phyloP scores from a whole-genome alignment of 139 green algal genomes.

The Yamagishiella unicocca region DNA sequence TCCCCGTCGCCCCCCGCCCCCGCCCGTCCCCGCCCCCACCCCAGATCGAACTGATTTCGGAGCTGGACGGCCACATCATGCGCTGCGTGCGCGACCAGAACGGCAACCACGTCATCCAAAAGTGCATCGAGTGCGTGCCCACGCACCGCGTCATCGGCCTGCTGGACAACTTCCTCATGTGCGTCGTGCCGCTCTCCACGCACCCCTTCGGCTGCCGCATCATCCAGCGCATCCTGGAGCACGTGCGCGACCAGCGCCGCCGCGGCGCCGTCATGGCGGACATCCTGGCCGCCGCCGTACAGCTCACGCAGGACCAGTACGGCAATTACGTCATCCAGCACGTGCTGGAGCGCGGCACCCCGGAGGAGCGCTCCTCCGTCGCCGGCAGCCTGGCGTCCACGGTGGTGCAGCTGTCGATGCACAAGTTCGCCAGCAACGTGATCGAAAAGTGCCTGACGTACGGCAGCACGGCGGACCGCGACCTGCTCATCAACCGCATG shows the following conservation, averaged over 20 bases:
- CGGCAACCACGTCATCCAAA: constrained; percentile 97
- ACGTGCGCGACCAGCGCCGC: constrained; percentile 72
- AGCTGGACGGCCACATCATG: constrained; percentile 80
- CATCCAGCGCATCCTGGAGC: constrained; percentile 95
- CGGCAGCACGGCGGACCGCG: constrained; percentile 65
- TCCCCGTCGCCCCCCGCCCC: too few relatives aligned
- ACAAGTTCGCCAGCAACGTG: constrained; percentile 98
- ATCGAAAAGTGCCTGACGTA: constrained; percentile 92
- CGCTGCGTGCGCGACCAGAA: constrained; percentile 92
- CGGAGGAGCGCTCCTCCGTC: constrained; percentile 60
- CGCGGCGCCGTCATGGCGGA: constrained; percentile 58
- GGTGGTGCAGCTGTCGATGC: constrained; percentile 79
- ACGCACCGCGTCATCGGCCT: constrained; percentile 67
- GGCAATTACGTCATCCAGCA: constrained; percentile 98
- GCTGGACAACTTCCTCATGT: constrained; percentile 81
- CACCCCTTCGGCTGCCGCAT: constrained; percentile 96
- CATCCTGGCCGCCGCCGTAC: constrained; percentile 39
- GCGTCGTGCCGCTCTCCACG: constrained; percentile 79
- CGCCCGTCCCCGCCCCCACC: too few relatives aligned
- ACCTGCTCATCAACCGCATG: constrained; percentile 80
- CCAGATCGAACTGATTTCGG: constrained; percentile 47
- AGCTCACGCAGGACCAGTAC: constrained; percentile 89
- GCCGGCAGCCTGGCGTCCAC: constrained; percentile 68
- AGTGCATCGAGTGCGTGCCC: constrained; percentile 91
- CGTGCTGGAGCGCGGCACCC: constrained; percentile 73